Base-by-base conservation (phyloP, 768 basidiomycete species). In the Boletus rubescentipes region DNA sequence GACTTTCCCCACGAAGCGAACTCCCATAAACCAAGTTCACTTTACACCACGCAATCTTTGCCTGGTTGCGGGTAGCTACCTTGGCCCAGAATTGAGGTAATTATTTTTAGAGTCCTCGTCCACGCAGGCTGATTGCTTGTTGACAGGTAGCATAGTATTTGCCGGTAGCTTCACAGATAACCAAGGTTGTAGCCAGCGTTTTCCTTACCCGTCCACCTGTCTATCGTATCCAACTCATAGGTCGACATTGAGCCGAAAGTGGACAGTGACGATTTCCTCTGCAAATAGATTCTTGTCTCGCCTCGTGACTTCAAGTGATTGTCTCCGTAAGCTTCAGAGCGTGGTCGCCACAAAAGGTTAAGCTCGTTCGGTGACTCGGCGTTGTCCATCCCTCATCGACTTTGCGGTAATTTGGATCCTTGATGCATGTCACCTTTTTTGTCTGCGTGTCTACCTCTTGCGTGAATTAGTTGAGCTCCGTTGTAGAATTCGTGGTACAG, bases 21-120 rank as follows among this genome's bases (percentile, higher is more conserved):
- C 97, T 26, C 95, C 97, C 1, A 82, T 98, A 60, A 83, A 84
- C 23, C 89, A 95, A 64, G 86, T 94, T 10, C 92, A 97, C 61
- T 97, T 98, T 65, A 98, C 97, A 9, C 84, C 93, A 29, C 83
- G 96, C 14, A 99, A 99, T 71, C 79, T 99, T 32, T 95, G 93
- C 70, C 73, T 98, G 51, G 91, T 89, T 41, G 88, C 89, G 16
- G 96, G 96, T 6, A 79, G 78, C 39, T 88, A 86, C 66, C 73
- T 84, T 38, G 74, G 87, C 20, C 77, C 83, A 1, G 87, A 87
- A 53, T 67, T 73, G 47, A 75, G 81, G 69, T 84, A 63, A 39
- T 26, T 21, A 26, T 6, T 39, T 26, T 21, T 34, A 47, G 23
- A 26, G 7, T 30, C 1, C 7, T 15, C 16, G 11, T 36, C 35